Base-by-base conservation (phyloP, 2,329 filamentous ascomycete genomes). In the Fusarium sp. region DNA sequence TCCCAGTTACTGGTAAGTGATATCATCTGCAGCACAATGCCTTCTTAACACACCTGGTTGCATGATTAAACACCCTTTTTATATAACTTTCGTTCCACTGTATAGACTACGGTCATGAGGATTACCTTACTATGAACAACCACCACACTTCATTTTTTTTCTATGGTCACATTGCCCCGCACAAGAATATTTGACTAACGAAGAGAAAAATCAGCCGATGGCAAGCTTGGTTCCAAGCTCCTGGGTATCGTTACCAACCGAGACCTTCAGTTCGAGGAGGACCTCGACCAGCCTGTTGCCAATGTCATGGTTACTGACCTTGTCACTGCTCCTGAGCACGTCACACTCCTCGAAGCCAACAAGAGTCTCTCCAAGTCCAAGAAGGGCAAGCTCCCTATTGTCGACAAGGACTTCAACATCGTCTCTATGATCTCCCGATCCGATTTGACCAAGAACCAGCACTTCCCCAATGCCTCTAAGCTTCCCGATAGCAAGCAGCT, bases 81-180 rank as follows among this genome's bases (percentile, higher is more conserved):
- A 83, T 88, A 91, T 97, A 98, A 98, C 96, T 99, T 99, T 99
- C 96, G 96, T 99, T 99, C 96, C 95, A 95, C 96, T 93, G 93
- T 87, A 96, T 90, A 88, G 91, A 92, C 90, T 63, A 68, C 64
- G 87, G 92, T 93, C 86, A 84, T 97, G 94, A 88, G 93, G 94
- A 97, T 57, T 82, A 68, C 62, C 56, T 67, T 77, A 75, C 70
- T 75, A 77, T 77, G 78, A 82, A 63, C 61, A 67, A 69, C 64
- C 66, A 60, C 47, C 57, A 58, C 32, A 60, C 69, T 56, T 45
- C 49, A 26, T 57, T 54, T 61, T 62, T 62, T 60, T 56, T 44
- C 28, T 21, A 45, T 38, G 44, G 44, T 45, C 39, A 17, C 47
- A 58, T 24, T 57, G 48, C 50, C 59, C 54, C 62, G 51, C 46